Base-by-base conservation (phyloP, 352 stramenopile genomes). In the Halophytophthora batemanensis region DNA sequence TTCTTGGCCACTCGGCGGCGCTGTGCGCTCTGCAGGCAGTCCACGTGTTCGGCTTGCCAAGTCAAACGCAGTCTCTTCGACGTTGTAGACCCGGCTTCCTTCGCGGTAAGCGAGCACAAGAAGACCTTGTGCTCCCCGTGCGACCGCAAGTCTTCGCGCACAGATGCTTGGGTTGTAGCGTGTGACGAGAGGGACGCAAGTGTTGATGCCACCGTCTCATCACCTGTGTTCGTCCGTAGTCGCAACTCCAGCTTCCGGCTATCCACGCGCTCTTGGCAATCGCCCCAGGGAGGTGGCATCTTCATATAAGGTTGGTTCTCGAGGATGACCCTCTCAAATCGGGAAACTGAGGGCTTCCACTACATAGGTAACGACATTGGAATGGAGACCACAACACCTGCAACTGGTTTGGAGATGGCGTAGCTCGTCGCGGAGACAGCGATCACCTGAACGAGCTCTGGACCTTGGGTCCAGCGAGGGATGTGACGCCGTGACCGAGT, bases 1-100 rank as follows among this genome's bases (percentile, higher is more conserved):
- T 64, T 68, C 39, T 51, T 61, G 13, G 43, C 50, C 17, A 61
- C 34, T 37, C 49, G 33, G n/a, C 11, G 33, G 15, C 11, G 33
- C 6, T 17, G 33, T 38, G 33, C 33, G 33, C 33, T 38, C 33
- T 38, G 33, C 33, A 38, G 33, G n/a, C 33, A 13, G 15, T 13
- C 33, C 11, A 3, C n/a, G 33, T 38, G 33, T 17, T 38, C 33
- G 33, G 15, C 33, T 13, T 38, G 33, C 33, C 33, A 14, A 13
- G 15, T 38, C 33, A 38, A 38, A 13, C 33, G 33, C 33, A 14
- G 33, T 14, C 33, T 38, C 33, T 38, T 14, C 15, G 33, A 38
- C 11, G 6, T 38, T 6, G 3, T 13, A 17, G 15, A 38, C 33
- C 11, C 33, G 15, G 33, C n/a, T 14, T 17, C 33, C 10, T 4